Evolutionary conservation across 495 filamentous ascomycete species (phyloP).

Genomic region (Hypoxylon lenormandii): DNA sequence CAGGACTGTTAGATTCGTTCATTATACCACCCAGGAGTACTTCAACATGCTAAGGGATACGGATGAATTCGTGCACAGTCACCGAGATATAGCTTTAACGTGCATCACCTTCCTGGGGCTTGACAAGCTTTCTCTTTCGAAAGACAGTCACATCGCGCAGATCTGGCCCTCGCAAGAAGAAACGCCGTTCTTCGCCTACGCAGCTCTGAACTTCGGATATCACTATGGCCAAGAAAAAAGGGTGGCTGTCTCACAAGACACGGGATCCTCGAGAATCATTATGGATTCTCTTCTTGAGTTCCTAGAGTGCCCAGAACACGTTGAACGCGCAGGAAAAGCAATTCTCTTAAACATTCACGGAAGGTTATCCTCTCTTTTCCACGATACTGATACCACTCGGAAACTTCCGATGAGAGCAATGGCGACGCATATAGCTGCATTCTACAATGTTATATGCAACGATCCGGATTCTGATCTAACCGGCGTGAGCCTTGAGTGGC

Average conservation of each 20-base stretch:
- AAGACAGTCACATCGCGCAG: conserved; percentile 27
- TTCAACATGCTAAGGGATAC: conserved; percentile 47
- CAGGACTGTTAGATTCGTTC: conserved; percentile 49
- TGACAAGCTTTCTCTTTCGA: conserved; percentile 28
- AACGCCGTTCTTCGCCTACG: conserved; percentile 50
- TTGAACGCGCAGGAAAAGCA: conserved; percentile 19
- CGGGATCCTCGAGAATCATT: conserved; percentile 5
- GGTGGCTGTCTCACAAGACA: conserved; percentile 11
- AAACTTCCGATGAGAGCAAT: conserved; percentile 6
- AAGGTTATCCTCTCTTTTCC: conserved; percentile 16
- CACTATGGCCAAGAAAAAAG: conserved; percentile 36
- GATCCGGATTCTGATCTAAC: conserved; percentile 1
- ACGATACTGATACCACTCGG: neutral
- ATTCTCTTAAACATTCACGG: conserved; percentile 23
- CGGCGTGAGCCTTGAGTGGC: conserved; percentile 25
- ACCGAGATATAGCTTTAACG: conserved; percentile 44
- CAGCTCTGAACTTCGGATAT: conserved; percentile 51
- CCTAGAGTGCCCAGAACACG: conserved; percentile 17
- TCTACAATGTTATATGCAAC: conserved; percentile 22
- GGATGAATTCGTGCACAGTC: conserved; percentile 44
- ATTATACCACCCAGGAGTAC: conserved; percentile 54
- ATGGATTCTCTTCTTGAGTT: conserved; percentile 20
- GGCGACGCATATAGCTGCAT: conserved; percentile 31
- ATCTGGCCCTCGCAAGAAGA: conserved; percentile 41
- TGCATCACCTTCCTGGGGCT: conserved; percentile 51